These are phyloP conservation scores for Oryza punctata DNA, from an alignment of 176 grass and related monocot genomes.

Conservation along the genomic window DNA sequence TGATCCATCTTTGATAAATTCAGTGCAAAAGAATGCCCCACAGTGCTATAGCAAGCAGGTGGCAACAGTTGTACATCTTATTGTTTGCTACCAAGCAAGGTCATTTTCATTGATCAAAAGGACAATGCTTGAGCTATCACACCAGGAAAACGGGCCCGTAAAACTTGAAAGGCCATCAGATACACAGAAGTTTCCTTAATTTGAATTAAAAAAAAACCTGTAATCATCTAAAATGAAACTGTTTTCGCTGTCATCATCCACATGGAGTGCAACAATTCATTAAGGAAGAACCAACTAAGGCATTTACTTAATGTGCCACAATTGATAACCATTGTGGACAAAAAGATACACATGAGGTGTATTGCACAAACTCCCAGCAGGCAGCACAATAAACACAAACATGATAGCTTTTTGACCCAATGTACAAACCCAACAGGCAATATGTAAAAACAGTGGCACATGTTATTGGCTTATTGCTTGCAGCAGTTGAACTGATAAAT, in stretches of 20 bases:
- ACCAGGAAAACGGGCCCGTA: neutral
- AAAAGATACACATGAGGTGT: neutral
- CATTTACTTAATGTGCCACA: neutral
- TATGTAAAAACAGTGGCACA: neutral
- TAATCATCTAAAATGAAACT: neutral
- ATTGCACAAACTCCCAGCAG: neutral
- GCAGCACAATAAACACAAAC: neutral
- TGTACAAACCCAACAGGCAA: neutral
- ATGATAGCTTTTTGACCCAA: neutral
- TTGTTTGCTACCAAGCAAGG: neutral
- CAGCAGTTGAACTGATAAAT: constrained; percentile 13
- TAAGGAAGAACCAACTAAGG: neutral
- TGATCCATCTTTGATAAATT: neutral
- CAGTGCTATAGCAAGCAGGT: neutral
- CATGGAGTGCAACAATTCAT: neutral
- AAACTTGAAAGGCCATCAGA: neutral
- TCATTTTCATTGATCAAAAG: neutral
- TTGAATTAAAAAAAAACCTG: neutral
- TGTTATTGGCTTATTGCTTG: neutral
- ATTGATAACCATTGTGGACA: neutral
- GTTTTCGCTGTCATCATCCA: neutral
- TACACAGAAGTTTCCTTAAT: constrained; percentile 12
- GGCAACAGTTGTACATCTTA: neutral
- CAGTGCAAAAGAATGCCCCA: neutral
- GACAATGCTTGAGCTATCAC: neutral